Conservation (phyloP, 805 yeast species). For the Groenewaldozyma salmanticensis region DNA sequence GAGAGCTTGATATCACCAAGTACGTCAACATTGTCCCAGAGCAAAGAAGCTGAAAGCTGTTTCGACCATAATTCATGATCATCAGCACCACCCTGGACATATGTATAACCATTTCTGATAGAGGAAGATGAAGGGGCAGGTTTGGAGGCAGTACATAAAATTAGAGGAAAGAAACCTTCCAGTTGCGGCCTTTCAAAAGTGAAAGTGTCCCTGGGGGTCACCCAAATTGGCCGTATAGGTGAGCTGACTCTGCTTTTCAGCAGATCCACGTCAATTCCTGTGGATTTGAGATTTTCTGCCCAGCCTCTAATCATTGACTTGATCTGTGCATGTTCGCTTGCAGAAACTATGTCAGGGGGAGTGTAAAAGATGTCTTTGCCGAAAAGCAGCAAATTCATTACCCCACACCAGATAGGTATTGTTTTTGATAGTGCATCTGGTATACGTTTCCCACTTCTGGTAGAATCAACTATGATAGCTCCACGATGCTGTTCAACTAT, state of each 20-base stretch:
- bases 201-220: slow-evolving; percentile 46
- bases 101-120: slow-evolving; percentile 39
- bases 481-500: slow-evolving; percentile 37
- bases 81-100: slow-evolving; percentile 91
- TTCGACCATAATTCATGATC: slow-evolving; percentile 84
- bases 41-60: slow-evolving; percentile 40
- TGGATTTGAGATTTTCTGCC: slow-evolving; percentile 33
- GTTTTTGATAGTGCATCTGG: slow-evolving; percentile 87
- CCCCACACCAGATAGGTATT: slow-evolving; percentile 87
- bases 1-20: slow-evolving; percentile 8
- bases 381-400: slow-evolving; percentile 47
- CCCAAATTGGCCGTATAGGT: slow-evolving; percentile 61
- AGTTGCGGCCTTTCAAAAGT: no score
- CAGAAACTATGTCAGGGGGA: slow-evolving; percentile 46
- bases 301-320: slow-evolving; percentile 37
- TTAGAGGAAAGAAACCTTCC: slow-evolving; percentile 37
- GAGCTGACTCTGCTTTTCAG: slow-evolving; percentile 31
- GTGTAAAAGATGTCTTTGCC: slow-evolving; percentile 32
- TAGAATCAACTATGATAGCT: slow-evolving; percentile 64
- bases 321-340: slow-evolving; percentile 49
- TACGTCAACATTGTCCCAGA: slow-evolving; percentile 39
- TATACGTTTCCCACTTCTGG: slow-evolving; percentile 72
- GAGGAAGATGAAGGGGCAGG: slow-evolving; percentile 51
- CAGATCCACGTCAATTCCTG: slow-evolving; percentile 33
- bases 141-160: slow-evolving; percentile 54